phyloP scores from a whole-genome alignment of 768 basidiomycete species.

The Mycena galopus region DNA sequence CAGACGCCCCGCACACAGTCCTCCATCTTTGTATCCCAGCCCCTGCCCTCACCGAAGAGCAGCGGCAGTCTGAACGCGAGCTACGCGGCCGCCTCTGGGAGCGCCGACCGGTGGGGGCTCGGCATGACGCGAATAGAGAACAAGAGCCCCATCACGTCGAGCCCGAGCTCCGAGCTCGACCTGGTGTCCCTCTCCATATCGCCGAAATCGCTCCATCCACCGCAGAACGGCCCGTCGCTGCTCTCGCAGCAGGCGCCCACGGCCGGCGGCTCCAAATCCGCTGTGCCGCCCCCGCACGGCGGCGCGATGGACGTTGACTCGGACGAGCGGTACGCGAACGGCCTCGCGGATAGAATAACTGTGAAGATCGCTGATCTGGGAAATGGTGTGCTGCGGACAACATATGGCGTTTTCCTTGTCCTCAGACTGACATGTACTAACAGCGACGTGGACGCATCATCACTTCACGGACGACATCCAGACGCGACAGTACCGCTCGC shows the following conservation, averaged over 20 bases:
- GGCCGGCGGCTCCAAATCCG: constrained; percentile 41
- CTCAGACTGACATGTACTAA: constrained; percentile 1
- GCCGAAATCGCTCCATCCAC: constrained; percentile 32
- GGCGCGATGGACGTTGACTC: constrained; percentile 36
- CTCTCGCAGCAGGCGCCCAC: constrained; percentile 77
- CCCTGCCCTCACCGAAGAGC: constrained; percentile 80
- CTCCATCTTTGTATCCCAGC: constrained; percentile 93
- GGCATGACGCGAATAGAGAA: constrained; percentile 91
- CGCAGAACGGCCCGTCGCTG: constrained; percentile 69
- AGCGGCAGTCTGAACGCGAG: constrained; percentile 32
- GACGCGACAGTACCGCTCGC: constrained; percentile 96
- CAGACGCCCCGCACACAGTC: constrained; percentile 91
- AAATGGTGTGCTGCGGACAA: constrained; percentile 72
- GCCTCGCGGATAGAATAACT: constrained; percentile 77
- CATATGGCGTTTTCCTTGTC: constrained; percentile 4
- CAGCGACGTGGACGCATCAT: constrained; percentile 91
- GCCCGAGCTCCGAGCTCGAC: constrained; percentile 35
- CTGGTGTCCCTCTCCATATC: constrained; percentile 33
- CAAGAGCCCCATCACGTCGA: constrained; percentile 15
- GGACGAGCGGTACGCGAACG: constrained; percentile 32
- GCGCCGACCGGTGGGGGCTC: constrained; percentile 90
- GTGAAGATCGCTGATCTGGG: constrained; percentile 99
- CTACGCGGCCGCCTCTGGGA: constrained; percentile 39
- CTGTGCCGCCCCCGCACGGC: constrained; percentile 39
- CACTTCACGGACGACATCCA: constrained; percentile 99